Evolutionary conservation across 305 asterid genomes (phyloP).

Genomic region (Fraxinus dipetala): DNA sequence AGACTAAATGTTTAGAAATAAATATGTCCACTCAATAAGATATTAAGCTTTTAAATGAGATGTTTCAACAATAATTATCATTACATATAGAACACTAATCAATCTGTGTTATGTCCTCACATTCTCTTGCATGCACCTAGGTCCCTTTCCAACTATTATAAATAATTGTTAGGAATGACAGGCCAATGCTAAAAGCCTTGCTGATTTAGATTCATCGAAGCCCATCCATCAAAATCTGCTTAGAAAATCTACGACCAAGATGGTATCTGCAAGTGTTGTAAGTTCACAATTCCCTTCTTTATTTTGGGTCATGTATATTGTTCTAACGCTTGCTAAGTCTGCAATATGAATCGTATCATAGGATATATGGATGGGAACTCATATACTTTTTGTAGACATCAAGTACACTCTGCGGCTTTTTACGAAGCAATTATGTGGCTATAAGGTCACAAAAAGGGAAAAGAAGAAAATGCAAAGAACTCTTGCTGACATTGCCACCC

Average conservation of each 20-base stretch:
- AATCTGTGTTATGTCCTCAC: not conserved
- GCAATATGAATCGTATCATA: slow-evolving; percentile 25
- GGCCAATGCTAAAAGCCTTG: slow-evolving; percentile 28
- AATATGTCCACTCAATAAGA: not conserved
- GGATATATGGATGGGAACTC: slow-evolving; percentile 81
- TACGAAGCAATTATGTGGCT: slow-evolving; percentile 47
- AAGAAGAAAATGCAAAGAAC: slow-evolving; percentile 55
- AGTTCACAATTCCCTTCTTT: slow-evolving; percentile 27
- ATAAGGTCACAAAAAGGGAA: slow-evolving; percentile 54
- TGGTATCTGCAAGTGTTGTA: slow-evolving; percentile 54
- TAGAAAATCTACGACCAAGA: slow-evolving; percentile 41
- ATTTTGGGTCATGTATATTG: not conserved
- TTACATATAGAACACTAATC: not conserved
- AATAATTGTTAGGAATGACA: slow-evolving; percentile 32
- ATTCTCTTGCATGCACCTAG: not conserved
- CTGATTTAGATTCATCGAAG: slow-evolving; percentile 31
- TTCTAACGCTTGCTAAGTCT: slow-evolving; percentile 13
- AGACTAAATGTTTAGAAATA: not conserved
- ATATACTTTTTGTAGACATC: slow-evolving; percentile 55
- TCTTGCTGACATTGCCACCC: slow-evolving; percentile 51
- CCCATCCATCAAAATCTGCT: slow-evolving; percentile 38
- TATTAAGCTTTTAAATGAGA: not conserved
- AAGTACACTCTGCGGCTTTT: slow-evolving; percentile 36
- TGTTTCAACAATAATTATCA: not conserved
- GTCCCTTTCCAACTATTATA: slow-evolving; percentile 6